A percentile compares a stretch with the other conserved stretches of the same genome.
phyloP scores from a whole-genome alignment of 139 green algal genomes.

The Dunaliella primolecta region DNA sequence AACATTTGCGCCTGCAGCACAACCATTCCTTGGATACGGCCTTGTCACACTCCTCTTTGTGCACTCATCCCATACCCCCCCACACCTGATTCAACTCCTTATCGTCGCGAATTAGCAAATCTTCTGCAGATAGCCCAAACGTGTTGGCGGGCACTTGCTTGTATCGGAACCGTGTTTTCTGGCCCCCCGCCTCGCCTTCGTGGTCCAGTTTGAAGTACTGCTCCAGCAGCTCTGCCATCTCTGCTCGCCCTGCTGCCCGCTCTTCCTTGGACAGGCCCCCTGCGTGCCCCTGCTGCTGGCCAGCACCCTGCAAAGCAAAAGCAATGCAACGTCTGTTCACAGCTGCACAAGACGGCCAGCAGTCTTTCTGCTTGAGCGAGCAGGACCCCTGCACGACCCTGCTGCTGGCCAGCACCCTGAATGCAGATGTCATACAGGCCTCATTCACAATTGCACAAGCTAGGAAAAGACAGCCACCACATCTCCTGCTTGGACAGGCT shows the following conservation, averaged over 20 bases:
- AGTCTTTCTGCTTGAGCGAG: too few species aligned
- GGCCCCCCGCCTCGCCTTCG: conserved; percentile 78
- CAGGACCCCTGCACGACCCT: too few species aligned
- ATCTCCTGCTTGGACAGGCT: too few species aligned
- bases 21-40: not conserved
- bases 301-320: too few species aligned
- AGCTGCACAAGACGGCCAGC: not conserved
- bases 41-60: not conserved
- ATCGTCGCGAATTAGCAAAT: conserved; percentile 66
- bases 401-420: too few species aligned
- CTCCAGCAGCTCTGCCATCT: conserved; percentile 69
- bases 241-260: conserved; percentile 24
- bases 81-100: conserved; percentile 41
- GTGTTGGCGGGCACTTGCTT: conserved; percentile 57
- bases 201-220: conserved; percentile 94
- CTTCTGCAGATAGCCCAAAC: conserved; percentile 76
- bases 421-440: too few species aligned
- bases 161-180: conserved; percentile 50
- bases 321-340: not conserved
- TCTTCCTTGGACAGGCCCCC: not conserved
- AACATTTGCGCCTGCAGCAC: too few species aligned
- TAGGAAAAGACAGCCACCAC: too few species aligned
- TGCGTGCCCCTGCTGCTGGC: not conserved
- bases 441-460: too few species aligned
- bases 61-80: too few species aligned